phyloP scores from a whole-genome alignment of 2,329 filamentous ascomycete genomes.

The Hypoxylon sp. region DNA sequence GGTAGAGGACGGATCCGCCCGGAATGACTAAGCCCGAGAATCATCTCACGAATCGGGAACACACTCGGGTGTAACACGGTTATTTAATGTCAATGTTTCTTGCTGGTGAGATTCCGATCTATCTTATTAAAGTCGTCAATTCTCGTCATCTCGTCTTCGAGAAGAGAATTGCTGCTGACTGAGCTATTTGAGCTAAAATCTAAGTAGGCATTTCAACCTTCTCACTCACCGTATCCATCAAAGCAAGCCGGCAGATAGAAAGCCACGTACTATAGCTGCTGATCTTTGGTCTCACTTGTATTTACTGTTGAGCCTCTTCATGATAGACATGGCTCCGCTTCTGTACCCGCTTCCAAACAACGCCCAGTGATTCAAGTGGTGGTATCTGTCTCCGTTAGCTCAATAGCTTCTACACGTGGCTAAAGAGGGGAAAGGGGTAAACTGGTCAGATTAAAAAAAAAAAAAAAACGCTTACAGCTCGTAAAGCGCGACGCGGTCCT shows the following conservation, averaged over 20 bases:
- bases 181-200: too few relatives aligned
- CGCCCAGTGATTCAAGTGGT: constrained; percentile 88
- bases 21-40: constrained; percentile 28
- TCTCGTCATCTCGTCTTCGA: not conserved
- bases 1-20: constrained; percentile 19
- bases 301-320: constrained; percentile 75
- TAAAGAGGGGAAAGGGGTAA: not conserved
- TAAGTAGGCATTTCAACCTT: too few relatives aligned
- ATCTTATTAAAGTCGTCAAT: not conserved
- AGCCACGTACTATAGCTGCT: not conserved
- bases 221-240: not conserved
- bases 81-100: too few relatives aligned
- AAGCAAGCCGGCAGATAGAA: not conserved
- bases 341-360: constrained; percentile 85
- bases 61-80: too few relatives aligned
- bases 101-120: not conserved
- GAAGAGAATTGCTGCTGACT: not conserved
- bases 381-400: constrained; percentile 69
- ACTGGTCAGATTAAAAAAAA: not conserved
- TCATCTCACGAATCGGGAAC: too few relatives aligned
- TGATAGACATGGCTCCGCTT: constrained; percentile 78
- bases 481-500: constrained; percentile 83
- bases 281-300: constrained; percentile 63
- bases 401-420: not conserved
- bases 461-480: constrained; percentile 69